phyloP scores from a whole-genome alignment of 1,139 yeast genomes.

The Blastobotrys persicus region DNA sequence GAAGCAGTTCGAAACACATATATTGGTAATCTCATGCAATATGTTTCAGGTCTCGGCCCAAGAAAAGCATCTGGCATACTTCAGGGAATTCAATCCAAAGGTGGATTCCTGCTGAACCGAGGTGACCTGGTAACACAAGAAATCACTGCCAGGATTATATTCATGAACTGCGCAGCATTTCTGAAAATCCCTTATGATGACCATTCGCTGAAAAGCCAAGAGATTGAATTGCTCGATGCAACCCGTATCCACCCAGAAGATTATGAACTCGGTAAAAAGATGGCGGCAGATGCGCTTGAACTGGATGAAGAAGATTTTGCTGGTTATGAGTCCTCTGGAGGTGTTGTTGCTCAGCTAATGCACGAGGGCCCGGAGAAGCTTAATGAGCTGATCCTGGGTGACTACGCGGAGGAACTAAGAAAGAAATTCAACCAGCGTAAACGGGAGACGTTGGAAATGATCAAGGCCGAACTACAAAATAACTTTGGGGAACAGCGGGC shows the following conservation, averaged over 20 bases:
- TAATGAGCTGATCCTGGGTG: conserved; percentile 84
- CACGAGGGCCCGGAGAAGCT: conserved; percentile 76
- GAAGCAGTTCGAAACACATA: conserved; percentile 79
- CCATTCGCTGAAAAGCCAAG: conserved; percentile 49
- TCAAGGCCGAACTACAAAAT: conserved; percentile 81
- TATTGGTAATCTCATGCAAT: conserved; percentile 68
- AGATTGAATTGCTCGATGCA: conserved; percentile 82
- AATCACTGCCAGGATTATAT: conserved; percentile 73
- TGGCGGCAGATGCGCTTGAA: conserved; percentile 98
- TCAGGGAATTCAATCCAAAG: conserved; percentile 76
- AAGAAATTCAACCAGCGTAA: conserved; percentile 71
- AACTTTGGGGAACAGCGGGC: conserved; percentile 85
- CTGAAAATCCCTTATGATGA: conserved; percentile 72
- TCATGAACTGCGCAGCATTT: conserved; percentile 90
- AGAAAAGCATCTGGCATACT: conserved; percentile 88
- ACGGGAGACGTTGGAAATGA: conserved; percentile 79
- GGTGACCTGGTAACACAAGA: conserved; percentile 78
- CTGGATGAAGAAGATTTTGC: conserved; percentile 91
- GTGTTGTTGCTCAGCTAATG: conserved; percentile 76
- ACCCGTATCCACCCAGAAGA: conserved; percentile 98
- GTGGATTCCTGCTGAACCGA: conserved; percentile 65
- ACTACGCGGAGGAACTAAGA: conserved; percentile 91
- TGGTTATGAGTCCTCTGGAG: conserved; percentile 73
- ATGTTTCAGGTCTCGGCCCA: conserved; percentile 89
- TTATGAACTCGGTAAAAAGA: conserved; percentile 89